Evolutionary conservation across 306 rosid genomes (phyloP).

Genomic region (apple (Malus domestica)): ASM211411v1 NC_041796.1:30997501-30998000

Average conservation of each 20-base stretch:
- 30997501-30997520: not conserved
- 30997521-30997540: not conserved
- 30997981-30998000: conserved; percentile 54
- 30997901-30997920: conserved; percentile 67
- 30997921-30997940: conserved; percentile 78
- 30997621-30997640: conserved; percentile 93
- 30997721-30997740: conserved; percentile 95
- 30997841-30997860: conserved; percentile 85
- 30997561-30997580: conserved; percentile 92
- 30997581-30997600: conserved; percentile 99
- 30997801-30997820: conserved; percentile 85
- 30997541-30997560: not conserved
- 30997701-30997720: conserved; percentile 86
- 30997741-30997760: conserved; percentile 83
- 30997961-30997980: conserved; percentile 50
- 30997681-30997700: conserved; percentile 82
- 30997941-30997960: conserved; percentile 49
- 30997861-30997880: conserved; percentile 81
- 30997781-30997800: conserved; percentile 82
- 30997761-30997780: conserved; percentile 88
- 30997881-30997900: conserved; percentile 93
- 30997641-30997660: conserved; percentile 95
- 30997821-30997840: conserved; percentile 79
- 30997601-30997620: conserved; percentile 93
- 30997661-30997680: conserved; percentile 72